Conservation (phyloP, 2,329 filamentous ascomycete species). For the Monilinia polystroma region DNA sequence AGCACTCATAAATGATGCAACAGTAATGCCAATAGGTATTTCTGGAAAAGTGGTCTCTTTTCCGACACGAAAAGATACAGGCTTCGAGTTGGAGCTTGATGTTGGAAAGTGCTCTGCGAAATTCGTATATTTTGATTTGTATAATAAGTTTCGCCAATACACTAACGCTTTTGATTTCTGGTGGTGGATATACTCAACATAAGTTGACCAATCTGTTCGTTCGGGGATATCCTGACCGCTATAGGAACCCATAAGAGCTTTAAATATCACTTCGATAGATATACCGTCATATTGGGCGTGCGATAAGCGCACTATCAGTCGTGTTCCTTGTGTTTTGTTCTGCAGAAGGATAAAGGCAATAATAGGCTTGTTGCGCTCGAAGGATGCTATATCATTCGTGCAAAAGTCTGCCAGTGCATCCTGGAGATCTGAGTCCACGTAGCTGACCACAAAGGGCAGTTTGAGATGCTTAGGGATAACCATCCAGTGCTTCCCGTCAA, state of each 20-base stretch:
- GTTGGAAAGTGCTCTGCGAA: not conserved
- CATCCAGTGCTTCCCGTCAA: too few species aligned
- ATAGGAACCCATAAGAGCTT: not conserved
- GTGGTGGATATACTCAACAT: conserved; percentile 4
- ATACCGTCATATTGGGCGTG: not conserved
- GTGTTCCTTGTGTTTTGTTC: not conserved
- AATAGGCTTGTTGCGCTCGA: not conserved
- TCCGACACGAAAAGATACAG: not conserved
- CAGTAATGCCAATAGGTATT: conserved; percentile 39
- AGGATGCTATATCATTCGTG: not conserved
- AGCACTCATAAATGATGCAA: conserved; percentile 45
- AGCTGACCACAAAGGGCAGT: not conserved
- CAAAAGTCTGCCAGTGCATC: not conserved
- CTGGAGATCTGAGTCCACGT: not conserved
- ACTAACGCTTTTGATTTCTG: not conserved
- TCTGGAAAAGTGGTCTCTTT: not conserved
- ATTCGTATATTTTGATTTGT: not conserved
- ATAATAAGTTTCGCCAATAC: not conserved
- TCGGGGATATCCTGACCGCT: not conserved
- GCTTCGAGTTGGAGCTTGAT: not conserved
- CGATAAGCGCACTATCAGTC: not conserved
- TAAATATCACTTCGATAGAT: conserved; percentile 2
- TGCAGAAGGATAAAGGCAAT: not conserved
- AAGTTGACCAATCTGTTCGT: conserved; percentile 1
- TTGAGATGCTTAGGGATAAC: too few species aligned